Conservation (phyloP, 2,329 filamentous ascomycete species). For the Diplodia scrobiculata region DNA sequence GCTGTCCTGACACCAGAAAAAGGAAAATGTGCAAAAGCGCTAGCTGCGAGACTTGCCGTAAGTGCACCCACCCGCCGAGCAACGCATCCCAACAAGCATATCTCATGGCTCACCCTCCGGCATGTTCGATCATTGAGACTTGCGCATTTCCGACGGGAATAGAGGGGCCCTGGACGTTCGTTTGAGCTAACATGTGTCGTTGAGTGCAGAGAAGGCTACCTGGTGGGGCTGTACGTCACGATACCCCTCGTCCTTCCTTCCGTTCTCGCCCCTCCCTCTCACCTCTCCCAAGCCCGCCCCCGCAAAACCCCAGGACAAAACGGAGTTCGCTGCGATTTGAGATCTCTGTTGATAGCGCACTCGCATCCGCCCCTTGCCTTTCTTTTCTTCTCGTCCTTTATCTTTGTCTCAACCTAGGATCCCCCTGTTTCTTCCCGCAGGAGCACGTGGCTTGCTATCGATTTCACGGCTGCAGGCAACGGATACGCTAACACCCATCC, state of each 20-base stretch:
- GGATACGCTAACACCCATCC: background rate
- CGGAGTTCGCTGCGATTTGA: background rate
- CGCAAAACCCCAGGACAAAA: background rate
- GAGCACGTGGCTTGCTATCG: background rate
- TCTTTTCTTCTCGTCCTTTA: background rate
- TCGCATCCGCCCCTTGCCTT: background rate
- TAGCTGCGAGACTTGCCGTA: slow-evolving; percentile 65
- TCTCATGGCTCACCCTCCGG: slow-evolving; percentile 3
- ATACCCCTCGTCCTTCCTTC: no score
- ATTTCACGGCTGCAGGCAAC: background rate
- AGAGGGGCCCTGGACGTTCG: background rate
- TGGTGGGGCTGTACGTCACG: slow-evolving; percentile 62
- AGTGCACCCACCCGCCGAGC: slow-evolving; percentile 38
- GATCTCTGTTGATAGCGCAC: background rate
- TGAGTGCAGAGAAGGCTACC: slow-evolving; percentile 56
- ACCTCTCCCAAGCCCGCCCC: background rate
- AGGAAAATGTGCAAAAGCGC: slow-evolving; percentile 66
- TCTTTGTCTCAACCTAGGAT: background rate
- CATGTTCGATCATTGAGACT: background rate
- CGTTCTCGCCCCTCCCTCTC: background rate
- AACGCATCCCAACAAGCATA: background rate
- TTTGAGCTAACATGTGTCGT: background rate
- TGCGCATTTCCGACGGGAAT: background rate
- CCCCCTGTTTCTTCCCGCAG: background rate
- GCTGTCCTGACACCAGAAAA: slow-evolving; percentile 28